Base-by-base conservation (phyloP, 2,329 filamentous ascomycete genomes). In the Dryadomyces sulphureus region DNA sequence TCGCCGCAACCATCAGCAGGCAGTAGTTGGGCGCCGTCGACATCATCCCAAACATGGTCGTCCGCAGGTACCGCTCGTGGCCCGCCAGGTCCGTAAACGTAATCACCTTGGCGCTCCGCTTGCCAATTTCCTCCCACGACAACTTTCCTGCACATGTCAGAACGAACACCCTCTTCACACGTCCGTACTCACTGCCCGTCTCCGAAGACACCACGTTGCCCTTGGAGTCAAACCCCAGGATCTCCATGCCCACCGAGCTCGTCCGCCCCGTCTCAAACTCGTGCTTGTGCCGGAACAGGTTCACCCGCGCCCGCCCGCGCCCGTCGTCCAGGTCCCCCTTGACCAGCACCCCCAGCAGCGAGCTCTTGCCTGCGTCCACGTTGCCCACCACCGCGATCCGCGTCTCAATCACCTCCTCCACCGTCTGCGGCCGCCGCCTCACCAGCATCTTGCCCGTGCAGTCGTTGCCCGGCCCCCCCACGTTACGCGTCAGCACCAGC, bases 1-100 rank as follows among this genome's bases (percentile, higher is more conserved):
- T 98, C 17, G 92, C 92, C 12, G 92, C 92, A 0, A 98, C 92
- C 92, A 98, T 98, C 41, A 98, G 76, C 24, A 98, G 66, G 60
- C 92, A 96, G 67, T 96, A 98, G 59, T 96, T 94, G 0, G 92
- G 92, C 66, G 88, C 93, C 63, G 86, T 93, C 46, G 87, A 94
- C 21, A 98, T 68, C 54, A 98, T 72, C 2, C 92, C 92, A 59
- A 98, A 98, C 22, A 98, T 90, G 0, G 92, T 98, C 1, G 92
- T 98, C 30, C 92, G 79, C 43, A 98, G 70, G 60, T 98, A 98
- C 43, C 86, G 79, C 67, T 96, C 92, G 65, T 98, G 92, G 25
- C 92, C 92, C 5, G 92, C 92, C 53, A 98, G 68, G 61, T 98
- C 92, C 30, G 86, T 93, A 62, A 98, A 98, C 24, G 85, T 85